These are phyloP conservation scores for Copromyces sp. DNA, from an alignment of 495 filamentous ascomycete species.

Conservation along the genomic window DNA sequence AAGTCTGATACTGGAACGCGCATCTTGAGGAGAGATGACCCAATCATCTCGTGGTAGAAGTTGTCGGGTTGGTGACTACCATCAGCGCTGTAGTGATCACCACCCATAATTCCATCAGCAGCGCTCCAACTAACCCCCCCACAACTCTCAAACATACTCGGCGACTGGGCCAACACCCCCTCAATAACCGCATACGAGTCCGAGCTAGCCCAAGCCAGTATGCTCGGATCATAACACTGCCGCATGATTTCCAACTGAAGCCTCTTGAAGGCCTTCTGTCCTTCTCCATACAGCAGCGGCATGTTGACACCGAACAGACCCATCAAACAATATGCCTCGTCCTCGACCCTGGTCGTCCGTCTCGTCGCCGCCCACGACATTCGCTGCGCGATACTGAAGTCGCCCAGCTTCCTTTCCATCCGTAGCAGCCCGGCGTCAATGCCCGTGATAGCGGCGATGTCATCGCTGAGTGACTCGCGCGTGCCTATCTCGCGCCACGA, in stretches of 20 bases:
- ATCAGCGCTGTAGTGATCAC: not conserved
- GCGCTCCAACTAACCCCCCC: not conserved
- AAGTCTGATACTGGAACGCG: not conserved
- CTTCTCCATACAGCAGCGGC: constrained; percentile 18
- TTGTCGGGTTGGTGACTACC: not conserved
- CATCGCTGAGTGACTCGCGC: constrained; percentile 2
- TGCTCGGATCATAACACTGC: constrained; percentile 6
- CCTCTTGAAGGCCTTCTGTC: constrained; percentile 9
- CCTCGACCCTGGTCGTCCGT: constrained; percentile 15
- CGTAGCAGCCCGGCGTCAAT: constrained; percentile 13
- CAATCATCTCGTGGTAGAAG: constrained; percentile 5
- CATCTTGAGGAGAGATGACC: constrained; percentile 5
- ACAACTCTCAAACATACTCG: constrained; percentile 6
- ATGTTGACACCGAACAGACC: constrained; percentile 16
- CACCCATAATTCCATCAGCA: not conserved
- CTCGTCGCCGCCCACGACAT: constrained; percentile 15
- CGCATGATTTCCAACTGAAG: constrained; percentile 14
- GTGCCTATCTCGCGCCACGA: constrained; percentile 20
- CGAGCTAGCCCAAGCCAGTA: constrained; percentile 9
- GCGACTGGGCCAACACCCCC: constrained; percentile 6
- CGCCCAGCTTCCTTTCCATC: not conserved
- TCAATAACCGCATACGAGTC: constrained; percentile 3
- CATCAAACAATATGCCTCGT: constrained; percentile 16
- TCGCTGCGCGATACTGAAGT: constrained; percentile 6
- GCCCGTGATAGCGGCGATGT: constrained; percentile 15